These are phyloP conservation scores for Agarophyton chilense DNA, from an alignment of 23 red algal genomes.

Conservation along the genomic window DNA sequence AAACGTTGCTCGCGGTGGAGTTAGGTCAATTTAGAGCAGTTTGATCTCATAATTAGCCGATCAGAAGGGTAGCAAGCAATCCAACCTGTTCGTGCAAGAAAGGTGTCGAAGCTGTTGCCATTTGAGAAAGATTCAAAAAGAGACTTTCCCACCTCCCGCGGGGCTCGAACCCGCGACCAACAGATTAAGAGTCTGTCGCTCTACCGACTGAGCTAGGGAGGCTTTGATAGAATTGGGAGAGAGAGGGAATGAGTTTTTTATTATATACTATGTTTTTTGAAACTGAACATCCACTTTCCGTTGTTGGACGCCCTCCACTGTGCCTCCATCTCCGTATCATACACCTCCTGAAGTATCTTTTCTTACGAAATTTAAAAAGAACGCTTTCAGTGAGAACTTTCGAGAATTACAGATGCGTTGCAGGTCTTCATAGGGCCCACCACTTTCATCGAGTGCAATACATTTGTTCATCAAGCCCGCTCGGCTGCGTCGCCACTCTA, in stretches of 20 bases:
- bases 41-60: no score
- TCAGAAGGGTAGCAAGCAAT: no score
- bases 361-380: no score
- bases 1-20: no score
- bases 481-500: not conserved
- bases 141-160: slow-evolving; percentile 82
- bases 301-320: no score
- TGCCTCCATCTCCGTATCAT: no score
- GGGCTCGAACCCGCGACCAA: slow-evolving; percentile 99
- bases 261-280: no score
- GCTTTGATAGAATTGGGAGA: slow-evolving; percentile 1
- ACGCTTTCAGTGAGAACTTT: not conserved
- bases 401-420: not conserved
- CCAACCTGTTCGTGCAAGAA: no score
- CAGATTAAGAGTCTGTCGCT: slow-evolving; percentile 99
- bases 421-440: not conserved
- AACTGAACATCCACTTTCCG: not conserved
- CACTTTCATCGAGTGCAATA: not conserved
- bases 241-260: not conserved
- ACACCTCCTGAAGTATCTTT: no score
- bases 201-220: slow-evolving; percentile 99
- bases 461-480: slow-evolving; percentile 7
- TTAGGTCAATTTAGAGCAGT: no score
- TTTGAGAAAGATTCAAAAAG: no score
- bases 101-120: no score